Evolutionary conservation across 1,284 basidiomycete species (phyloP).

Genomic region (Psilocybe mexicana): DNA sequence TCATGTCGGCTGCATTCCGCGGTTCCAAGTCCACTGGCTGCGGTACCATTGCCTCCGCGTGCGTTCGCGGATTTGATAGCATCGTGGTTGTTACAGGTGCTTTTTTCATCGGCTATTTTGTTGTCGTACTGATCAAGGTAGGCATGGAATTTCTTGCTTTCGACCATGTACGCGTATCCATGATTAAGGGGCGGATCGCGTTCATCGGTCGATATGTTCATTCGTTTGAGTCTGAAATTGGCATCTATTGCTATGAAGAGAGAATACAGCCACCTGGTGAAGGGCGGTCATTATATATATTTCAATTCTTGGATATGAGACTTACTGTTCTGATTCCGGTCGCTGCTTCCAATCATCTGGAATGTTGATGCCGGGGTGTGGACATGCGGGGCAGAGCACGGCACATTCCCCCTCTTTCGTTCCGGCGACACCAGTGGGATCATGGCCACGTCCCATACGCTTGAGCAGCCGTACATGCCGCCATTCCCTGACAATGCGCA

Average conservation of each 20-base stretch:
- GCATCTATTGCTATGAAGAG: too few species aligned
- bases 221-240: conserved; percentile 17
- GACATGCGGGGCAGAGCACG: conserved; percentile 36
- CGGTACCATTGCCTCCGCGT: too few species aligned
- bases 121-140: conserved; percentile 19
- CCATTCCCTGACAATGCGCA: conserved; percentile 28
- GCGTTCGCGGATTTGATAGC: too few species aligned
- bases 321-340: conserved; percentile 18
- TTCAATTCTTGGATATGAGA: background rate
- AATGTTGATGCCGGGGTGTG: conserved; percentile 31
- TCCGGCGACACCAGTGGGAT: conserved; percentile 16
- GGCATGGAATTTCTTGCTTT: conserved; percentile 19
- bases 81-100: conserved; percentile 7
- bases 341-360: conserved; percentile 26
- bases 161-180: conserved; percentile 21
- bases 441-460: conserved; percentile 30
- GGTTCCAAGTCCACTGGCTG: conserved; percentile 28
- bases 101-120: conserved; percentile 11
- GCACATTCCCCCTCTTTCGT: conserved; percentile 29
- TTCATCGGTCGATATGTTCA: conserved; percentile 22
- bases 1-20: conserved; percentile 33
- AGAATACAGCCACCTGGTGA: conserved; percentile 8
- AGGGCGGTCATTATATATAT: background rate
- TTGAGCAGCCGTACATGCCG: conserved; percentile 32
- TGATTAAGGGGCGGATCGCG: conserved; percentile 17